Conservation (phyloP, 2,329 filamentous ascomycete species). For the Fusarium brachygibbosum region DNA sequence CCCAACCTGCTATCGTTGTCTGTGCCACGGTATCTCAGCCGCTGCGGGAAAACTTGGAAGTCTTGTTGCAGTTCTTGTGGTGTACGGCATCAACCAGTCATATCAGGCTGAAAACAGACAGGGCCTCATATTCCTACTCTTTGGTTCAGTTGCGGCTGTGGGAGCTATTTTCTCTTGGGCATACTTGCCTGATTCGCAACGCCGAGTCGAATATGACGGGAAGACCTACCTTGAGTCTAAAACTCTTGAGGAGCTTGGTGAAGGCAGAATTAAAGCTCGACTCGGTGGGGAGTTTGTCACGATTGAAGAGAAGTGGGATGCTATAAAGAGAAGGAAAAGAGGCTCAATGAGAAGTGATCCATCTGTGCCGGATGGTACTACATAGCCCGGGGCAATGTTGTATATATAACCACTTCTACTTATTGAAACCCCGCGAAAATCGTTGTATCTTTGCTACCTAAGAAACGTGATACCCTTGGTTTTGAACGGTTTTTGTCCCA, state of each 20-base stretch:
- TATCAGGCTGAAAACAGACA: slow-evolving; percentile 60
- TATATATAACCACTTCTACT: slow-evolving; percentile 9
- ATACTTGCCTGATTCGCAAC: slow-evolving; percentile 64
- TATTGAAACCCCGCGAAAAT: slow-evolving; percentile 1
- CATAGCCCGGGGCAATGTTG: slow-evolving; percentile 9
- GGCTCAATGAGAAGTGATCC: slow-evolving; percentile 44
- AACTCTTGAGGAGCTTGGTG: slow-evolving; percentile 65
- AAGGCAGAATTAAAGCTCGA: slow-evolving; percentile 61
- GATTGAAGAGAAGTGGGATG: slow-evolving; percentile 59
- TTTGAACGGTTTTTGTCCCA: neutral
- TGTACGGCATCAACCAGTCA: slow-evolving; percentile 63
- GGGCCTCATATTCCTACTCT: slow-evolving; percentile 65
- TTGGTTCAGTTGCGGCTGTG: slow-evolving; percentile 63
- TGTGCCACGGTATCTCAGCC: slow-evolving; percentile 73
- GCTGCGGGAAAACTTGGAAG: slow-evolving; percentile 71
- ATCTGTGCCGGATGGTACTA: slow-evolving; percentile 42
- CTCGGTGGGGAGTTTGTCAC: slow-evolving; percentile 61
- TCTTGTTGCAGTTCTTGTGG: slow-evolving; percentile 64
- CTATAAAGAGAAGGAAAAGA: slow-evolving; percentile 54
- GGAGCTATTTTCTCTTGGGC: slow-evolving; percentile 66
- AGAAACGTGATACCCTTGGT: slow-evolving; percentile 21
- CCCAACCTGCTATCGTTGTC: slow-evolving; percentile 72
- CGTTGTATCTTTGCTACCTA: slow-evolving; percentile 11
- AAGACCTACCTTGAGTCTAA: slow-evolving; percentile 59
- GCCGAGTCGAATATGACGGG: slow-evolving; percentile 55